Percentiles rank a stretch among this genome's conserved stretches.
Evolutionary conservation across 2,329 filamentous ascomycete species (phyloP).

Genomic region (Pestalotiopsis sp.): DNA sequence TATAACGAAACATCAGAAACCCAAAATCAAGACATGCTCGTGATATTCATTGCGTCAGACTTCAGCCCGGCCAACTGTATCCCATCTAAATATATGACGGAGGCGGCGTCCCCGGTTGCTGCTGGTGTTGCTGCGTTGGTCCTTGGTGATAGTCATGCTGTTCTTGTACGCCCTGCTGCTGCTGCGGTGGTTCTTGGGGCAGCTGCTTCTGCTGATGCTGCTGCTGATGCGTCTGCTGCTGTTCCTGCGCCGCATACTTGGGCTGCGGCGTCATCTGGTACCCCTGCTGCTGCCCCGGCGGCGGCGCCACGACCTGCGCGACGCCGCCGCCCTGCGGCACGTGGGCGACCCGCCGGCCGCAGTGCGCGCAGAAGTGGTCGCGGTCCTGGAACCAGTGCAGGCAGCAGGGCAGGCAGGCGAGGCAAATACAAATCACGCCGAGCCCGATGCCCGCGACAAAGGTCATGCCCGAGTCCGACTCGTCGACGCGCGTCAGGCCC

Average conservation of each 20-base stretch:
- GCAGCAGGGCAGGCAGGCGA: constrained; percentile 15
- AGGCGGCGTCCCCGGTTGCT: neutral
- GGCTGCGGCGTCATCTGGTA: constrained; percentile 13
- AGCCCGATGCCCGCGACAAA: constrained; percentile 15
- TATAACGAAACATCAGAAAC: too few species aligned
- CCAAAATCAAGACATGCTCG: too few species aligned
- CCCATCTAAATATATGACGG: neutral
- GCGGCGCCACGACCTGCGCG: constrained; percentile 11
- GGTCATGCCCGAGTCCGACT: constrained; percentile 18
- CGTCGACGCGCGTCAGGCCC: constrained; percentile 14
- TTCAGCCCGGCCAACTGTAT: too few species aligned
- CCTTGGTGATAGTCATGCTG: neutral
- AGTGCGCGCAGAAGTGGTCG: constrained; percentile 16
- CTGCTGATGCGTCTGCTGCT: neutral
- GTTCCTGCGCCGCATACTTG: constrained; percentile 6
- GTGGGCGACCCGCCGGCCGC: constrained; percentile 15
- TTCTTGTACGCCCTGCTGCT: neutral
- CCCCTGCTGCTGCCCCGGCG: constrained; percentile 9
- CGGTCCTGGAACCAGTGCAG: constrained; percentile 16
- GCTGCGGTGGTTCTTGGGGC: neutral
- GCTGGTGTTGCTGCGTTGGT: neutral
- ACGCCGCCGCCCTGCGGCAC: constrained; percentile 11
- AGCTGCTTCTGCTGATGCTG: neutral
- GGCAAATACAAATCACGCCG: constrained; percentile 13
- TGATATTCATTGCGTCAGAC: too few species aligned